Conservation (phyloP, 352 stramenopile species). For the Phytophthora palmivora region DNA sequence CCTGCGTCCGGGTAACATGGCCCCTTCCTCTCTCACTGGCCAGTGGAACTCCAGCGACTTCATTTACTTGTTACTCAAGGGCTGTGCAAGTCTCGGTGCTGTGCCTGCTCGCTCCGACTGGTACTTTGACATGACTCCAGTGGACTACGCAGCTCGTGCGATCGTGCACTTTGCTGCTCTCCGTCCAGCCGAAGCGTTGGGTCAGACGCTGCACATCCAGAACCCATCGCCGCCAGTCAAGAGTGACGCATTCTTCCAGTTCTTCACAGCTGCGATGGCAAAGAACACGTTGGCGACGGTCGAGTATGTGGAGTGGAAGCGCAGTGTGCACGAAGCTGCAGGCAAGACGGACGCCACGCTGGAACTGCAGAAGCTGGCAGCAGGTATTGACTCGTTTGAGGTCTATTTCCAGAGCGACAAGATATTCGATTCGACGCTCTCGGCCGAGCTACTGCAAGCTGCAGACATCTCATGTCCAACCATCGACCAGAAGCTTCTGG, state of each 20-base stretch:
- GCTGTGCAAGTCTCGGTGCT: slow-evolving; percentile 67
- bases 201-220: slow-evolving; percentile 81
- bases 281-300: slow-evolving; percentile 37
- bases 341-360: slow-evolving; percentile 33
- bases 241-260: slow-evolving; percentile 59
- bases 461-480: slow-evolving; percentile 50
- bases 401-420: slow-evolving; percentile 70
- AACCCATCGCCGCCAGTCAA: slow-evolving; percentile 52
- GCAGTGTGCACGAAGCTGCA: slow-evolving; percentile 34
- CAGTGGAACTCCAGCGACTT: slow-evolving; percentile 91
- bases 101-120: slow-evolving; percentile 73
- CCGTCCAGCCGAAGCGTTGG: slow-evolving; percentile 58
- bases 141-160: slow-evolving; percentile 90
- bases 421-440: slow-evolving; percentile 63
- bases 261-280: slow-evolving; percentile 40
- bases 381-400: slow-evolving; percentile 72
- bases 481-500: slow-evolving; percentile 49
- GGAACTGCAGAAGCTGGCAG: slow-evolving; percentile 66
- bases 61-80: slow-evolving; percentile 89
- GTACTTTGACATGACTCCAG: slow-evolving; percentile 92
- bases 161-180: slow-evolving; percentile 83
- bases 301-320: slow-evolving; percentile 53
- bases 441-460: slow-evolving; percentile 48
- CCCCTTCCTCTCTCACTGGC: slow-evolving; percentile 61
- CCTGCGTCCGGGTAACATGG: slow-evolving; percentile 92